phyloP scores from a whole-genome alignment of 306 rosid species.

The Trifolium repens region DNA sequence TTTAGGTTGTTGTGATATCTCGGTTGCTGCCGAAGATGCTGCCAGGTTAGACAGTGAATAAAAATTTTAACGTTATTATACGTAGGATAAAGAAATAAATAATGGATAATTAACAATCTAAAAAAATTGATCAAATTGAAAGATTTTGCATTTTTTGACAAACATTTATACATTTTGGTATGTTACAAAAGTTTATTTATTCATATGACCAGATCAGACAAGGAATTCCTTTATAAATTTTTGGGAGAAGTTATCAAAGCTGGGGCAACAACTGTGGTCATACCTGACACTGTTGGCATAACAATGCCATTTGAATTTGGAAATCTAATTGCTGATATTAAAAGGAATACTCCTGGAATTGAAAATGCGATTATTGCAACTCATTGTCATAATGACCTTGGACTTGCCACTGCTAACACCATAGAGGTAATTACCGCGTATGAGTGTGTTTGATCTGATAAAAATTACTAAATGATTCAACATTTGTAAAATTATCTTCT shows the following conservation, averaged over 20 bases:
- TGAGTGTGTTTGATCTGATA: no score
- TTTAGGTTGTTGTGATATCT: constrained; percentile 81
- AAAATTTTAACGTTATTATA: no score
- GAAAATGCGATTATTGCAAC: constrained; percentile 76
- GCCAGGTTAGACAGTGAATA: constrained; percentile 55
- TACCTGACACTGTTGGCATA: constrained; percentile 93
- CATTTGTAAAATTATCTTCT: background rate
- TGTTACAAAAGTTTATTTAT: background rate
- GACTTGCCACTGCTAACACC: constrained; percentile 91
- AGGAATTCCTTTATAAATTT: constrained; percentile 75
- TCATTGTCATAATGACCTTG: constrained; percentile 97
- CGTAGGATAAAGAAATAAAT: no score
- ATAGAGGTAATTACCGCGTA: constrained; percentile 52
- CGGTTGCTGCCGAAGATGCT: constrained; percentile 94
- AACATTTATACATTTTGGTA: background rate
- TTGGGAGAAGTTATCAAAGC: constrained; percentile 89
- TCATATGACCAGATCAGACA: constrained; percentile 69
- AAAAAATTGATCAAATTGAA: no score
- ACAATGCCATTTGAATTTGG: constrained; percentile 72
- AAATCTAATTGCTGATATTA: constrained; percentile 71
- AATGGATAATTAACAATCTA: no score
- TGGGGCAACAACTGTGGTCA: constrained; percentile 89
- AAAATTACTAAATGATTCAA: no score
- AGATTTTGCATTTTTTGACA: no score
- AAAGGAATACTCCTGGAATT: constrained; percentile 79